phyloP scores from a whole-genome alignment of 768 basidiomycete species.

The Russula foetens region DNA sequence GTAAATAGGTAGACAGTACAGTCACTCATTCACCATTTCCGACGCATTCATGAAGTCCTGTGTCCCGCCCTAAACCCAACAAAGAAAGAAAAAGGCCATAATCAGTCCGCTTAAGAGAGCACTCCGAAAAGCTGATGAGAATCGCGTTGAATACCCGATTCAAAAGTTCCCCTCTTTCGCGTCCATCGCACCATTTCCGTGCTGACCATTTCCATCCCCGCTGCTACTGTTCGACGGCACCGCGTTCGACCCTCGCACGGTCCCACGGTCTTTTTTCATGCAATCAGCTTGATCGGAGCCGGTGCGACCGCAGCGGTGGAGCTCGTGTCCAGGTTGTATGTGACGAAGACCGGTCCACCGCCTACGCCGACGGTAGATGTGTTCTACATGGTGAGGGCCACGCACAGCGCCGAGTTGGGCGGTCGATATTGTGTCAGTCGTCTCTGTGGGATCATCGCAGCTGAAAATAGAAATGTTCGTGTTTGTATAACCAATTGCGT shows the following conservation, averaged over 20 bases:
- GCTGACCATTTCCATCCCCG: too few relatives aligned
- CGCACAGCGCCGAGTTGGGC: constrained; percentile 32
- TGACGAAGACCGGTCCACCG: too few relatives aligned
- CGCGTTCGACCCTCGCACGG: background rate
- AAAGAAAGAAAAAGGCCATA: too few relatives aligned
- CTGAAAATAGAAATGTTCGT: constrained; percentile 25
- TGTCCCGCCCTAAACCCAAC: too few relatives aligned
- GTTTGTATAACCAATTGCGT: too few relatives aligned
- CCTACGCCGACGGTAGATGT: constrained; percentile 32
- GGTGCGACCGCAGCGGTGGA: constrained; percentile 23
- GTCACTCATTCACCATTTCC: too few relatives aligned
- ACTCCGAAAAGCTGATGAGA: background rate
- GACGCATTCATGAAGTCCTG: too few relatives aligned
- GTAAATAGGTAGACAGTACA: too few relatives aligned
- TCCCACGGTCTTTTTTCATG: constrained; percentile 21
- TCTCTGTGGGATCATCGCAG: constrained; percentile 29
- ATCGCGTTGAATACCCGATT: background rate
- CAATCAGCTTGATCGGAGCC: constrained; percentile 34
- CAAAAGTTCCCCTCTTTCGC: background rate
- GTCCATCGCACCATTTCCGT: too few relatives aligned
- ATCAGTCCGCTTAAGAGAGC: background rate
- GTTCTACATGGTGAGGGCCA: constrained; percentile 40
- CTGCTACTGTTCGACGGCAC: too few relatives aligned
- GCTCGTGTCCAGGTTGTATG: constrained; percentile 27
- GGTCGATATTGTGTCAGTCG: constrained; percentile 37